These are phyloP conservation scores for Panaeolus cyanescens DNA, from an alignment of 768 basidiomycete genomes.

Conservation along the genomic window DNA sequence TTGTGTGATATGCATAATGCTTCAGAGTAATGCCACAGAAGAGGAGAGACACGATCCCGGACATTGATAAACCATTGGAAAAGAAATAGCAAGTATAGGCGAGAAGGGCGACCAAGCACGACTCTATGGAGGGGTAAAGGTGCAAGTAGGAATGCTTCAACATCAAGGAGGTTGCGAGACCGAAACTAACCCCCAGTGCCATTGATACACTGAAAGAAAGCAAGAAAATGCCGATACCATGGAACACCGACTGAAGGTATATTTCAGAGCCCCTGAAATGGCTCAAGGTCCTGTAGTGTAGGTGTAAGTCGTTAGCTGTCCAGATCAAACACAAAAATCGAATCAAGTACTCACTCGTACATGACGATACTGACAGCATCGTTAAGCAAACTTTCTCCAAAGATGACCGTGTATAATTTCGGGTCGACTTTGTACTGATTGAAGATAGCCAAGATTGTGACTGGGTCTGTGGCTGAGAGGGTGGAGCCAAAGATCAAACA, in stretches of 20 bases:
- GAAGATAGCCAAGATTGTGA: slow-evolving; percentile 97
- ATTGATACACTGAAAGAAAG: slow-evolving; percentile 94
- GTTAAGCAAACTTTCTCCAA: slow-evolving; percentile 95
- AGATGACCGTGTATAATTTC: slow-evolving; percentile 95
- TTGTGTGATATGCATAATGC: slow-evolving; percentile 99
- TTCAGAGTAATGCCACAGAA: slow-evolving; percentile 99
- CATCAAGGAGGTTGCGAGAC: slow-evolving; percentile 86
- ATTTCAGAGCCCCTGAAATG: slow-evolving; percentile 92
- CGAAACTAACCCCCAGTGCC: slow-evolving; percentile 90
- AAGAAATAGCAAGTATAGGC: slow-evolving; percentile 99
- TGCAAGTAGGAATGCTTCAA: slow-evolving; percentile 92
- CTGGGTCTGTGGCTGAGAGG: slow-evolving; percentile 95
- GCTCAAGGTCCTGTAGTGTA: slow-evolving; percentile 70
- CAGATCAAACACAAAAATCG: not conserved
- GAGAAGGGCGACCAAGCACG: slow-evolving; percentile 92
- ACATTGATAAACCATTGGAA: slow-evolving; percentile 94
- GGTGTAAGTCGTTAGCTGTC: not conserved
- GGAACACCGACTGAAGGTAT: slow-evolving; percentile 85
- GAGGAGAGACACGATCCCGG: slow-evolving; percentile 94
- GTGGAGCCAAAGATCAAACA: slow-evolving; percentile 97
- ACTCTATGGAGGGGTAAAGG: slow-evolving; percentile 91
- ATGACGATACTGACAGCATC: slow-evolving; percentile 99
- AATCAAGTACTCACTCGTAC: slow-evolving; percentile 99
- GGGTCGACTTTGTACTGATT: slow-evolving; percentile 99
- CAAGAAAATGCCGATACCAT: slow-evolving; percentile 97